These are phyloP conservation scores for Aspergillus brasiliensis DNA, from an alignment of 2,329 filamentous ascomycete genomes.

Conservation along the genomic window DNA sequence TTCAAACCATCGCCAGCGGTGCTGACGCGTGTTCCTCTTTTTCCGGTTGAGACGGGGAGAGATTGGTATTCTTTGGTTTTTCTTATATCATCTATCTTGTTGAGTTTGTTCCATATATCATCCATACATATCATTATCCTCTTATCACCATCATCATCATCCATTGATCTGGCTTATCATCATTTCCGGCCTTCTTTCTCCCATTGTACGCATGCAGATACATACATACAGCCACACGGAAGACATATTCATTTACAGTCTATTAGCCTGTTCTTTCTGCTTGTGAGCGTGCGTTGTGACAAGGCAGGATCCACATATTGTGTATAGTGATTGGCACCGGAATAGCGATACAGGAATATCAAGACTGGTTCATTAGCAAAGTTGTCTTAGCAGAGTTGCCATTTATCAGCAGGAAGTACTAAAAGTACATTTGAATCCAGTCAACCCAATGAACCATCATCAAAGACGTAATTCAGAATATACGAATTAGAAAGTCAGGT, in stretches of 20 bases:
- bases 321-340: constrained; percentile 5
- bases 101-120: constrained; percentile 5
- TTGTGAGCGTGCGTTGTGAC: not conserved
- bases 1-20: constrained; percentile 13
- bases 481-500: too few species aligned
- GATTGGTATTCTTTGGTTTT: constrained; percentile 5
- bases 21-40: constrained; percentile 17
- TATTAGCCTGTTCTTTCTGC: not conserved
- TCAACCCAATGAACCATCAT: not conserved
- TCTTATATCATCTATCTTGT: constrained; percentile 7
- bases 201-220: constrained; percentile 3
- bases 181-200: not conserved
- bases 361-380: not conserved
- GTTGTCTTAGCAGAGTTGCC: not conserved
- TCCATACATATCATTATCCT: not conserved
- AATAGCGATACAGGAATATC: constrained; percentile 1
- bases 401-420: not conserved
- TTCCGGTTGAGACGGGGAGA: not conserved
- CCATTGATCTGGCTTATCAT: not conserved
- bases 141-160: not conserved
- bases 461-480: not conserved
- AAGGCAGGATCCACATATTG: not conserved
- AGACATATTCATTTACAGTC: not conserved
- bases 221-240: not conserved
- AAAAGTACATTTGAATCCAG: too few species aligned